Conservation (phyloP, 495 filamentous ascomycete species). For the Thermothielavioides terrestris region DNA sequence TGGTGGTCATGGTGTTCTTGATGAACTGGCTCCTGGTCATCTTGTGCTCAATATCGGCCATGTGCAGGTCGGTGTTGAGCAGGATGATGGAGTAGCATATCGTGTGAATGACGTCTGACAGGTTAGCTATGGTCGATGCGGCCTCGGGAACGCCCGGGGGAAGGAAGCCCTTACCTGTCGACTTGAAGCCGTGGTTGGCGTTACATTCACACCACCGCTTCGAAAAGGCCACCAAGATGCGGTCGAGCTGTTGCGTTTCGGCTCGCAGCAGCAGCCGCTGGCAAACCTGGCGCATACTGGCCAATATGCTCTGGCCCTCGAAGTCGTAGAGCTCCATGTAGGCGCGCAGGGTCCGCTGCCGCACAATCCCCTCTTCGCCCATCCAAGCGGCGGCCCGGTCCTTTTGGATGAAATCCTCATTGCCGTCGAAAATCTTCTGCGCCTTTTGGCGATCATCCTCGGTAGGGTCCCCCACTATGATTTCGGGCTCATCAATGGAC, state of each 20-base stretch:
- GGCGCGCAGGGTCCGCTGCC: slow-evolving; percentile 60
- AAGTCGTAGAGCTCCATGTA: slow-evolving; percentile 93
- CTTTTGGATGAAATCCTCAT: slow-evolving; percentile 68
- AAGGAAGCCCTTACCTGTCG: slow-evolving; percentile 54
- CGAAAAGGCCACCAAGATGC: slow-evolving; percentile 82
- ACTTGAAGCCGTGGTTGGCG: slow-evolving; percentile 87
- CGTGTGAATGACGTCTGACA: slow-evolving; percentile 84
- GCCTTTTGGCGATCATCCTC: slow-evolving; percentile 66
- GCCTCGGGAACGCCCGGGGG: not conserved
- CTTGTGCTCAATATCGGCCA: slow-evolving; percentile 89
- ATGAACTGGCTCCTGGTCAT: slow-evolving; percentile 93
- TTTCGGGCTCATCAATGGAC: slow-evolving; percentile 43
- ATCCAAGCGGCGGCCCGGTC: slow-evolving; percentile 81
- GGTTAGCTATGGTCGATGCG: not conserved
- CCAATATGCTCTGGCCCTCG: slow-evolving; percentile 69
- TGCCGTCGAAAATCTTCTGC: slow-evolving; percentile 74
- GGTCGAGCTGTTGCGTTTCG: slow-evolving; percentile 94
- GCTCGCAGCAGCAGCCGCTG: slow-evolving; percentile 73
- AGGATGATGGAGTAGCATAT: slow-evolving; percentile 94
- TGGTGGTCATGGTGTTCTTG: slow-evolving; percentile 91
- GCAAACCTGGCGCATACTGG: slow-evolving; percentile 72
- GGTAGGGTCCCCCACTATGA: slow-evolving; percentile 41
- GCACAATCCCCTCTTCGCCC: slow-evolving; percentile 62
- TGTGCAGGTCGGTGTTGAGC: slow-evolving; percentile 90
- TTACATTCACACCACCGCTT: slow-evolving; percentile 92